Base-by-base conservation (phyloP, 192 early-diverging fungal species). In the Entomortierella chlamydospora region DNA sequence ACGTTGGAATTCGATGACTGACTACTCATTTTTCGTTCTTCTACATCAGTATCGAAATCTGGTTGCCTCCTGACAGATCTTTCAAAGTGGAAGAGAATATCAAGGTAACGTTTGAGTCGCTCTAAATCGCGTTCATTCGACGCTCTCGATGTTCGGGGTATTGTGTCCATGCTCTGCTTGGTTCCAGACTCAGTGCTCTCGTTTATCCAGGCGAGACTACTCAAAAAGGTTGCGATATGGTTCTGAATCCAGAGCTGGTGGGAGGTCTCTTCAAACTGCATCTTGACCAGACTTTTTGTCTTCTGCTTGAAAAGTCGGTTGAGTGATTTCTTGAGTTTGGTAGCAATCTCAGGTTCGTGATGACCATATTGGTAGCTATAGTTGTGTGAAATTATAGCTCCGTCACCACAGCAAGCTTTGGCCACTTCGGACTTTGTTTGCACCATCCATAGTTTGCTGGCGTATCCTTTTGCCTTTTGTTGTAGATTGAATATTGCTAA, bases 1-100 rank as follows among this genome's bases (percentile, higher is more conserved):
- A 18, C 39, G 18, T 26, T 13, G 29, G 58, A 2, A 20, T 30
- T n/a, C 0, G 42, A 31, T 11, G 20, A 22, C 26, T 34, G 17
- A 2, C 4, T 39, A 25, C 30, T 47, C 11, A 42, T n/a, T 45
- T 65, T 57, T 22, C 30, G 58, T 29, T 73, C 64, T 30, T 67
- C 53, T 13, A 45, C 43, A 2, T 7, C 64, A 0, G 34, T 41
- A 4, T 74, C 61, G 50, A 82, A 82, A 42, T 82, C 81, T n/a
- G 72, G 71, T 29, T 74, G 71, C 41, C 81, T 58, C 6, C 72
- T 60, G 18, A 45, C 81, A 33, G 61, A 61, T 13, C 66, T 56
- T 49, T 82, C 81, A 53, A 82, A 74, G 20, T 74, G 60, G 53
- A 76, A 82, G 20, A 82, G 54, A 20, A 78, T 61, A 42, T 82